Evolutionary conservation across 2,329 filamentous ascomycete genomes (phyloP).

Genomic region (Paraconiothyrium brasiliense): DNA sequence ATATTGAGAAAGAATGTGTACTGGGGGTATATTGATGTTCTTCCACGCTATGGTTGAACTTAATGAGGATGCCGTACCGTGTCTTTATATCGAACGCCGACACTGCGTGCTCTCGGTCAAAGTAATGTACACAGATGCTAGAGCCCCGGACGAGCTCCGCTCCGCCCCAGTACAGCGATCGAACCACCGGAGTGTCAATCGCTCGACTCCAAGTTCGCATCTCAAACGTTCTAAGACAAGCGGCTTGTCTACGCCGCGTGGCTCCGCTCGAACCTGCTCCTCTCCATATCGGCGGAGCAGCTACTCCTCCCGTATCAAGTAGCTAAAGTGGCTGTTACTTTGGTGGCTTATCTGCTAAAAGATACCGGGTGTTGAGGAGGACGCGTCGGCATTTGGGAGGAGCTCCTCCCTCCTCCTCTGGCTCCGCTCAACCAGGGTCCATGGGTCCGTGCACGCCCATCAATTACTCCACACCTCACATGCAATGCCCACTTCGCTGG

Average conservation of each 20-base stretch:
- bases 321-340: neutral
- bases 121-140: neutral
- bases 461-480: neutral
- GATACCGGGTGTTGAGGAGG: neutral
- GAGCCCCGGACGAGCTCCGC: slow-evolving; percentile 14
- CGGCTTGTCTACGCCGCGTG: neutral
- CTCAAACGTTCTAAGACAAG: neutral
- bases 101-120: neutral
- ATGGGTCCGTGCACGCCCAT: neutral
- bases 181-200: neutral
- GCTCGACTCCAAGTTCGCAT: slow-evolving; percentile 4
- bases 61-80: neutral
- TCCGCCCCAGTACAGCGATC: neutral
- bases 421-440: neutral
- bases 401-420: slow-evolving; percentile 10
- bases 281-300: slow-evolving; percentile 3
- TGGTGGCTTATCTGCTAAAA: neutral
- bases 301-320: neutral
- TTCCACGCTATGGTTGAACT: neutral
- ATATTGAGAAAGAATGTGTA: slow-evolving; percentile 18
- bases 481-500: slow-evolving; percentile 6
- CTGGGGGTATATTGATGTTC: neutral
- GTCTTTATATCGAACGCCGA: slow-evolving; percentile 11
- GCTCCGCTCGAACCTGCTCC: slow-evolving; percentile 8
- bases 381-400: slow-evolving; percentile 5